Evolutionary conservation across 345 rosid genomes (phyloP).

Genomic region (Adansonia digitata): DNA sequence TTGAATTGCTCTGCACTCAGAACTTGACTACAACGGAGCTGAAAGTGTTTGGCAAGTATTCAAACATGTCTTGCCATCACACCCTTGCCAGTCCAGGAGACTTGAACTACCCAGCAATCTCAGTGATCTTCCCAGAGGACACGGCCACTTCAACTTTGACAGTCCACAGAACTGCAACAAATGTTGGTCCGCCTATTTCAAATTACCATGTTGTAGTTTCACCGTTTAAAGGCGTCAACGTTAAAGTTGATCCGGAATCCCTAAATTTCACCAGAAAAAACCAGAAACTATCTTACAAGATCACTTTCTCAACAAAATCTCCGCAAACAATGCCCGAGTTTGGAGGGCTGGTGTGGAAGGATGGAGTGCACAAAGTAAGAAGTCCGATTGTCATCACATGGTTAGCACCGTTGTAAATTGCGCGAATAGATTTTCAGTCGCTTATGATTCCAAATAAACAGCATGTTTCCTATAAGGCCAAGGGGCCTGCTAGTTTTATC

Average conservation of each 20-base stretch:
- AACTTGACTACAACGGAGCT: conserved; percentile 50
- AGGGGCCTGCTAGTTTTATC: conserved; percentile 21
- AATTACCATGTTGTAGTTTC: conserved; percentile 58
- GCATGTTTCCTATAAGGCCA: conserved; percentile 27
- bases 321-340: conserved; percentile 58
- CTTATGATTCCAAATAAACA: conserved; percentile 25
- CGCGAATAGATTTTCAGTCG: not conserved
- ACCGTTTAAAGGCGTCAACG: conserved; percentile 55
- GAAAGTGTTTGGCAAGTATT: conserved; percentile 54
- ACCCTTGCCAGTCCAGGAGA: conserved; percentile 53
- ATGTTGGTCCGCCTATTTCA: conserved; percentile 67
- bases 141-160: conserved; percentile 31
- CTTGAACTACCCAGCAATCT: conserved; percentile 86
- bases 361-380: conserved; percentile 71
- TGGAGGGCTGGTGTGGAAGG: conserved; percentile 80
- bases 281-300: conserved; percentile 68
- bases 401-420: conserved; percentile 43
- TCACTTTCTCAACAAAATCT: conserved; percentile 47
- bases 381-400: conserved; percentile 73
- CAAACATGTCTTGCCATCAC: conserved; percentile 63
- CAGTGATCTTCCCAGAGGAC: conserved; percentile 61
- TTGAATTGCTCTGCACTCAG: conserved; percentile 84
- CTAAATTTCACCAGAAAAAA: conserved; percentile 58
- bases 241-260: conserved; percentile 47
- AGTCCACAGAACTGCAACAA: conserved; percentile 63